These are phyloP conservation scores for Cryphonectria nitschkei DNA, from an alignment of 2,329 filamentous ascomycete species.

Conservation along the genomic window DNA sequence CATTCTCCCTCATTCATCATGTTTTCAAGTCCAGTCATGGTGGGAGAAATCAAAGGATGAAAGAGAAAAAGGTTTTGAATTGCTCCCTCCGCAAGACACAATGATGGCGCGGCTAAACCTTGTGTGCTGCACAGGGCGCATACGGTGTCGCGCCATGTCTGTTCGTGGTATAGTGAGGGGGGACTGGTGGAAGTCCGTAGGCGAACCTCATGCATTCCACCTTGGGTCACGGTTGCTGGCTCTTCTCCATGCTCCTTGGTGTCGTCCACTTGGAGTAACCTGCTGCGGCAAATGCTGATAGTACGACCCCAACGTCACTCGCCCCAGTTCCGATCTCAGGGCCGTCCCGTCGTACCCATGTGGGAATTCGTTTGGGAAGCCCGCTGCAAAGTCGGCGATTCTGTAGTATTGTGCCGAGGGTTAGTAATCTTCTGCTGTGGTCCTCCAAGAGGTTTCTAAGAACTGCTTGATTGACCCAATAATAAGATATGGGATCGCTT, in stretches of 20 bases:
- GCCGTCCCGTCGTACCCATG: not conserved
- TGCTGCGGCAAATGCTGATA: not conserved
- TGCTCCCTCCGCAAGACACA: not conserved
- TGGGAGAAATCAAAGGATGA: not conserved
- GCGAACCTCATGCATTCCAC: not conserved
- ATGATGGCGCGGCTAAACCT: not conserved
- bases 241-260: not conserved
- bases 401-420: not conserved
- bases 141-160: not conserved
- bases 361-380: not conserved
- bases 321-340: not conserved
- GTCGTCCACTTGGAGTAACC: not conserved
- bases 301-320: not conserved
- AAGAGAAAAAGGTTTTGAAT: not conserved
- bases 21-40: not conserved
- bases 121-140: not conserved
- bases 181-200: not conserved
- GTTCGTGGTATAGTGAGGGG: not conserved
- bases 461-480: not conserved
- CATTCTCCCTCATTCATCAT: not conserved
- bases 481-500: not conserved
- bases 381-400: not conserved
- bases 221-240: not conserved
- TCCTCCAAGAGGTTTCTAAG: too few relatives aligned
- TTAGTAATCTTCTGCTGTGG: not conserved